Evolutionary conservation across 352 stramenopile species (phyloP).

Genomic region (Pythium angustatum): DNA sequence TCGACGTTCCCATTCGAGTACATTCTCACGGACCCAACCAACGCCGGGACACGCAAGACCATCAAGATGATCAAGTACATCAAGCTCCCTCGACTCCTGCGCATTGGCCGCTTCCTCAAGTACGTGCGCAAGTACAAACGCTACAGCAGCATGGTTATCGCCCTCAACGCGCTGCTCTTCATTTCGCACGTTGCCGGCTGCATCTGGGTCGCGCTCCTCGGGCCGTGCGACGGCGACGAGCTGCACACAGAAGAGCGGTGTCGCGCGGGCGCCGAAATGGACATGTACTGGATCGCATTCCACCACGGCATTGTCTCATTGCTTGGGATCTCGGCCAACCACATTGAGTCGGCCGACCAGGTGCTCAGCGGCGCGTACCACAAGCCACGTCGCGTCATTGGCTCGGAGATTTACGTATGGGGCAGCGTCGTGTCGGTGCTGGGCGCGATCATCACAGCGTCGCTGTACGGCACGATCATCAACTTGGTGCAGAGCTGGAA

Average conservation of each 20-base stretch:
- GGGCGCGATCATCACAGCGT: conserved; percentile 45
- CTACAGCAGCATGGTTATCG: conserved; percentile 58
- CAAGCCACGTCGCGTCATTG: not conserved
- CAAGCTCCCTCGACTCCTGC: conserved; percentile 57
- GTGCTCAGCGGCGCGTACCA: conserved; percentile 54
- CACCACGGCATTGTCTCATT: conserved; percentile 57
- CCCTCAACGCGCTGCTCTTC: conserved; percentile 55
- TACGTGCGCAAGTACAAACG: conserved; percentile 60
- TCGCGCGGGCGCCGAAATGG: conserved; percentile 35
- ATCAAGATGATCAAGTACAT: conserved; percentile 81
- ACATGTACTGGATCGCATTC: conserved; percentile 60
- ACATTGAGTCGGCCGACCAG: conserved; percentile 47
- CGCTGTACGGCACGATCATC: conserved; percentile 61
- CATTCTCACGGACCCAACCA: conserved; percentile 37
- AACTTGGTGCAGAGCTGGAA: conserved; percentile 66
- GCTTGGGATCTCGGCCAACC: conserved; percentile 46
- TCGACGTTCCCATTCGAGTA: conserved; percentile 65
- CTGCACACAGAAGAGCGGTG: conserved; percentile 30
- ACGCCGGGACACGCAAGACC: conserved; percentile 59
- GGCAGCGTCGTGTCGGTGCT: conserved; percentile 44
- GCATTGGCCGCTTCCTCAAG: conserved; percentile 59
- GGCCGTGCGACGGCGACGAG: conserved; percentile 38
- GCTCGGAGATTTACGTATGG: conserved; percentile 34
- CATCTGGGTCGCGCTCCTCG: conserved; percentile 57
- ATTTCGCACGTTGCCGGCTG: conserved; percentile 52